Conservation (phyloP, 2,329 filamentous ascomycete species). For the Intubia oerlemansii region DNA sequence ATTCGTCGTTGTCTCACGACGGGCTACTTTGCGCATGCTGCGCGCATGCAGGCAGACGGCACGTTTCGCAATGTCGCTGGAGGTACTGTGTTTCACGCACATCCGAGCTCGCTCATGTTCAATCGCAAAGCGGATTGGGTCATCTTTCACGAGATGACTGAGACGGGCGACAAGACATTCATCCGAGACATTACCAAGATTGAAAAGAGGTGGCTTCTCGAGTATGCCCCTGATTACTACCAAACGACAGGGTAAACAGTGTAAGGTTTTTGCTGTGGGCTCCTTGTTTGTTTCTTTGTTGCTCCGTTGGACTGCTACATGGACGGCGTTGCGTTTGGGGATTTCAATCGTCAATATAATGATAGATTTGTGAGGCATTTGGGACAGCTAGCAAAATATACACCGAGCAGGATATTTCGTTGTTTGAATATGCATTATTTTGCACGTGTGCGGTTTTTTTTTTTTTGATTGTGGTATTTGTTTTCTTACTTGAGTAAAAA, state of each 20-base stretch:
- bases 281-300: no score
- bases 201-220: slow-evolving; percentile 76
- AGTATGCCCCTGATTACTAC: slow-evolving; percentile 76
- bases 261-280: no score
- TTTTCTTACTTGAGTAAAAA: no score
- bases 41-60: slow-evolving; percentile 83
- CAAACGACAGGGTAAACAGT: slow-evolving; percentile 15
- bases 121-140: slow-evolving; percentile 95
- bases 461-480: no score
- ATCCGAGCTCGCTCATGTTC: slow-evolving; percentile 87
- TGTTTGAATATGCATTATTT: no score
- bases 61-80: slow-evolving; percentile 74
- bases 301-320: no score
- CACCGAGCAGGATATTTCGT: no score
- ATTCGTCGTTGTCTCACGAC: slow-evolving; percentile 71
- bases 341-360: no score
- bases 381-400: no score
- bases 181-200: slow-evolving; percentile 87
- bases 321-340: no score
- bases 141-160: slow-evolving; percentile 81
- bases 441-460: no score
- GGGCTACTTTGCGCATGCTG: slow-evolving; percentile 85
- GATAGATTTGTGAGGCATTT: no score
- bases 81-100: slow-evolving; percentile 57
- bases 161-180: slow-evolving; percentile 72